phyloP scores from a whole-genome alignment of 2,329 filamentous ascomycete genomes.

The Emericellopsis cladophorae region DNA sequence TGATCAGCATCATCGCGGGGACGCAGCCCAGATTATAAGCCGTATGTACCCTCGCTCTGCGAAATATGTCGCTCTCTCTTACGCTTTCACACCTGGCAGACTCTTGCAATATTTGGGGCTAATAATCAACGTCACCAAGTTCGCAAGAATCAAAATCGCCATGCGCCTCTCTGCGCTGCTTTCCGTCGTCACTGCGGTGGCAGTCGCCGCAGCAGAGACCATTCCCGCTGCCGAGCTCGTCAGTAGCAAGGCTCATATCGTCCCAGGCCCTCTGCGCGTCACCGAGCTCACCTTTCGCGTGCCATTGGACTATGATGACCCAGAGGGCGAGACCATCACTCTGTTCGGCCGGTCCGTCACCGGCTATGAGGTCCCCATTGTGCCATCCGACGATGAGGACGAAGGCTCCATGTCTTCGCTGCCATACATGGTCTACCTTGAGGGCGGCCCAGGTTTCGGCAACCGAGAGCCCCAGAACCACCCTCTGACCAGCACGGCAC shows the following conservation, averaged over 20 bases:
- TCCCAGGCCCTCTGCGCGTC: slow-evolving; percentile 56
- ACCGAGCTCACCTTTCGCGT: slow-evolving; percentile 82
- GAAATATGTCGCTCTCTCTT: neutral
- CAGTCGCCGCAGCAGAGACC: neutral
- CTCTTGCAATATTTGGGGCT: neutral
- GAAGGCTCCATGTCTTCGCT: slow-evolving; percentile 29
- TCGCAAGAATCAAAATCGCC: neutral
- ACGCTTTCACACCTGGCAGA: neutral
- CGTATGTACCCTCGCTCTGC: neutral
- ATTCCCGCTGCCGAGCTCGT: slow-evolving; percentile 24
- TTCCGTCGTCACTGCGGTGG: neutral
- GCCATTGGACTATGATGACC: slow-evolving; percentile 62
- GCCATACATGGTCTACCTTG: slow-evolving; percentile 59
- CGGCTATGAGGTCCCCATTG: slow-evolving; percentile 51
- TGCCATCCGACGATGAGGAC: slow-evolving; percentile 14
- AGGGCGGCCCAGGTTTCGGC: slow-evolving; percentile 76
- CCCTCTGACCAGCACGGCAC: slow-evolving; percentile 54
- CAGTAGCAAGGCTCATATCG: slow-evolving; percentile 26
- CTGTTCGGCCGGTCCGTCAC: slow-evolving; percentile 68
- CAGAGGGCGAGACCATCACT: slow-evolving; percentile 46
- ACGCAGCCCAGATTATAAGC: neutral
- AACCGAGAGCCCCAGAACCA: slow-evolving; percentile 64
- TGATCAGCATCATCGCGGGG: neutral
- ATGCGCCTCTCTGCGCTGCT: neutral
- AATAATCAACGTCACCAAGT: neutral